A percentile compares a stretch with the other conserved stretches of the same genome.
Evolutionary conservation across 805 yeast genomes (phyloP).

Genomic region (Dipodascopsis uninucleata): DNA sequence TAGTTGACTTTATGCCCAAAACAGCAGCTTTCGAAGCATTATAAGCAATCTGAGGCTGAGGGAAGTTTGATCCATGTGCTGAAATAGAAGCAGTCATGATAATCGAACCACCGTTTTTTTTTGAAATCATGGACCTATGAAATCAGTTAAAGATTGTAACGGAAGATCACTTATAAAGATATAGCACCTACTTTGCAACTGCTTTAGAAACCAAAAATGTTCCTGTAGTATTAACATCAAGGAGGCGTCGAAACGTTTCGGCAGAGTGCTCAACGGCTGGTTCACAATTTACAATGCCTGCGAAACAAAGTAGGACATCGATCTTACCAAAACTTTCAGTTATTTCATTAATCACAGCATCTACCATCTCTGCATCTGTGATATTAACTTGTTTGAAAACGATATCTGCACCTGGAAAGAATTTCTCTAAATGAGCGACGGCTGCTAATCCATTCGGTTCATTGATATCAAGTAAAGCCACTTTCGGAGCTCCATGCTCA

Average conservation of each 20-base stretch:
- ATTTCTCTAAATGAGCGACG: no score
- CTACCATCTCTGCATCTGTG: no score
- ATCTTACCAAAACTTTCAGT: no score
- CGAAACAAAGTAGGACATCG: no score
- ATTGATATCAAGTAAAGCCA: background rate
- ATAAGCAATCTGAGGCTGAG: conserved; percentile 79
- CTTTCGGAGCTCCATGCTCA: background rate
- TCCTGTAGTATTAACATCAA: conserved; percentile 67
- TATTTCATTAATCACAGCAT: no score
- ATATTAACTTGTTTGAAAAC: no score
- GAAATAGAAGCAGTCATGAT: conserved; percentile 85
- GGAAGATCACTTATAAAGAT: no score
- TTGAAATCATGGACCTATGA: conserved; percentile 63
- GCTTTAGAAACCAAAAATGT: conserved; percentile 68
- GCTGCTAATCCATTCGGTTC: background rate
- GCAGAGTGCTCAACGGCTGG: conserved; percentile 55
- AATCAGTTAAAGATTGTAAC: no score
- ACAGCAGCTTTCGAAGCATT: conserved; percentile 80
- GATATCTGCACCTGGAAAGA: no score
- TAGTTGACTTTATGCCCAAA: conserved; percentile 58
- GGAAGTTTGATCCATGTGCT: conserved; percentile 77
- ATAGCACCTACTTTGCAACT: conserved; percentile 60
- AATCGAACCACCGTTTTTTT: conserved; percentile 71
- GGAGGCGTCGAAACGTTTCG: conserved; percentile 57
- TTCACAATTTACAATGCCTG: no score